phyloP scores from a whole-genome alignment of 345 rosid genomes.

The Pistacia atlantica region DNA sequence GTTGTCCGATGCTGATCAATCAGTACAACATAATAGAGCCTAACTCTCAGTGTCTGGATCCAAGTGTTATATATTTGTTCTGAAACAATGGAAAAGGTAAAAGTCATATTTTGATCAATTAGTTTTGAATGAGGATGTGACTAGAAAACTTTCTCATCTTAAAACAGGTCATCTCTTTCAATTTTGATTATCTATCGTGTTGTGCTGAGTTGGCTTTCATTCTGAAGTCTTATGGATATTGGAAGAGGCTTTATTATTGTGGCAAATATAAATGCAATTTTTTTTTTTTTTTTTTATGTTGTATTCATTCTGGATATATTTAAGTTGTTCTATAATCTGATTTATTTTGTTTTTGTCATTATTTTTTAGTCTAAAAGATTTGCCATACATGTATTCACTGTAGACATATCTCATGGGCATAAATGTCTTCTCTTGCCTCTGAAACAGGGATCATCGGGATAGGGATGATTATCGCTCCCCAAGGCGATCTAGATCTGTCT shows the following conservation, averaged over 20 bases:
- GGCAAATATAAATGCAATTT: slow-evolving; percentile 11
- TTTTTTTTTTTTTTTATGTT: slow-evolving; percentile 17
- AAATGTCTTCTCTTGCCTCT: slow-evolving; percentile 9
- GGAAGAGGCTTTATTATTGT: slow-evolving; percentile 14
- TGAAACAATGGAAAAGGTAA: slow-evolving; percentile 53
- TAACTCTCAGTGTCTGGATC: slow-evolving; percentile 52
- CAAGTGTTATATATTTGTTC: slow-evolving; percentile 53
- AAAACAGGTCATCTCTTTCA: slow-evolving; percentile 4
- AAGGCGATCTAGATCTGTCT: slow-evolving; percentile 54
- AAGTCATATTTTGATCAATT: slow-evolving; percentile 35
- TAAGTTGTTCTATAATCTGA: slow-evolving; percentile 4
- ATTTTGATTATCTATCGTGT: slow-evolving; percentile 5
- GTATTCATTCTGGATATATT: not conserved
- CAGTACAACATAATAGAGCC: slow-evolving; percentile 50
- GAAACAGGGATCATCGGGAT: slow-evolving; percentile 47
- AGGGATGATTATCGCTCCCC: slow-evolving; percentile 53
- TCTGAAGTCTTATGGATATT: slow-evolving; percentile 6
- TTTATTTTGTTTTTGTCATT: not conserved
- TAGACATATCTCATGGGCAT: slow-evolving; percentile 9
- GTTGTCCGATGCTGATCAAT: slow-evolving; percentile 62
- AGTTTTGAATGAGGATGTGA: slow-evolving; percentile 37
- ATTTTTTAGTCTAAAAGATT: not conserved
- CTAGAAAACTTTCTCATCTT: slow-evolving; percentile 15
- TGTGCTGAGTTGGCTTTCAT: slow-evolving; percentile 4
- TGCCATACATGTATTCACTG: not conserved